Evolutionary conservation across 345 rosid species (phyloP).

Genomic region (Sisymbrium altissimum): DNA sequence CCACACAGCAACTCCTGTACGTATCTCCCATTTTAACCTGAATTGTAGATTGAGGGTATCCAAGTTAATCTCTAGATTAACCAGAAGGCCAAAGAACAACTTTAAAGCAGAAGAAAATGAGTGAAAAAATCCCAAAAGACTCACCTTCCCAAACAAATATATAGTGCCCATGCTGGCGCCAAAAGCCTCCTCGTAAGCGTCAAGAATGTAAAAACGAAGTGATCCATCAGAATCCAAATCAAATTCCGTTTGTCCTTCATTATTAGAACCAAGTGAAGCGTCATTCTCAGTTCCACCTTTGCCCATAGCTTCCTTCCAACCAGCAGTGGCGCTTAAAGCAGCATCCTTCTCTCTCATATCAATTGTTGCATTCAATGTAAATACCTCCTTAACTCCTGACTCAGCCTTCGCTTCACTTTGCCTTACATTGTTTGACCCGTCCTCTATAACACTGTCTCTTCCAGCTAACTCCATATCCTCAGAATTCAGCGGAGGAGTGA

Average conservation of each 20-base stretch:
- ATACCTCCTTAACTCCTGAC: slow-evolving; percentile 33
- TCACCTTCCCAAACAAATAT: slow-evolving; percentile 91
- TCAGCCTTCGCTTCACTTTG: slow-evolving; percentile 38
- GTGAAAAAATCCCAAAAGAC: neutral
- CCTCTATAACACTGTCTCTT: slow-evolving; percentile 23
- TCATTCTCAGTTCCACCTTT: slow-evolving; percentile 35
- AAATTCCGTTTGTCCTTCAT: slow-evolving; percentile 54
- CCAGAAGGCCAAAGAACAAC: neutral
- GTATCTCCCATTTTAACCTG: slow-evolving; percentile 78
- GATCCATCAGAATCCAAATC: slow-evolving; percentile 73
- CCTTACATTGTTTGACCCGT: slow-evolving; percentile 8
- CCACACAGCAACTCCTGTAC: slow-evolving; percentile 82
- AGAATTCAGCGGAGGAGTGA: neutral
- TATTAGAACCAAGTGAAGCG: slow-evolving; percentile 19
- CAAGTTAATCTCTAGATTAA: slow-evolving; percentile 4
- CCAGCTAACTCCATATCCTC: slow-evolving; percentile 14
- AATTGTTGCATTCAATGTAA: slow-evolving; percentile 70
- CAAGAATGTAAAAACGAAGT: slow-evolving; percentile 69
- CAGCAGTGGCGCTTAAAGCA: slow-evolving; percentile 72
- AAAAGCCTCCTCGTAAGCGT: slow-evolving; percentile 79
- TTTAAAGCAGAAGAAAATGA: neutral
- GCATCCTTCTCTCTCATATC: slow-evolving; percentile 54
- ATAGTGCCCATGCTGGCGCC: slow-evolving; percentile 80
- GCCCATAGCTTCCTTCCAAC: slow-evolving; percentile 67
- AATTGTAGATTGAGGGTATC: slow-evolving; percentile 1